Evolutionary conservation across 345 rosid genomes (phyloP), one percentile per base, ranked within the genome.

Genomic region (Citrus sp.): DNA sequence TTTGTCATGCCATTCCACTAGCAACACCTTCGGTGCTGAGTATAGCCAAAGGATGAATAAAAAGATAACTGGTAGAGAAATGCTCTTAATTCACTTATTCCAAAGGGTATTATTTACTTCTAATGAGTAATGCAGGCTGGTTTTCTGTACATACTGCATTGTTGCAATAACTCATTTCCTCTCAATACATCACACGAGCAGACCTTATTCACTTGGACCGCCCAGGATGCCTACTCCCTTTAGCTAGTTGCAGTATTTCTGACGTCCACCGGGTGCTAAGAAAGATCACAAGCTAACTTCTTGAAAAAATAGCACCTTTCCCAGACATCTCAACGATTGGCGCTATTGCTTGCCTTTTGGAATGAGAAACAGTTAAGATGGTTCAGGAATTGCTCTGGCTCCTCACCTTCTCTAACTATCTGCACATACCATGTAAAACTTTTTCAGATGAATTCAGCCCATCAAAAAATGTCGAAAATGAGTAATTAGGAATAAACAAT

Each of bases 121-220:
- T 73, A 62, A 19, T 38, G 68, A 46, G 77, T n/a, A 69, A 70
- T 79, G 81, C 79, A 78, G 66, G 51, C 76, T 72, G 76, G 77
- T 74, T 69, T 80, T 78, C 84, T 87, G 78, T 85, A 84, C 88
- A 79, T 80, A 74, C 72, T 64, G 38, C 18, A 58, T 38, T 60
- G 51, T 21, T 54, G 60, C 35, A 61, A 21, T 32, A 35, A 60
- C 69, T 62, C 27, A 18, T 37, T 58, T 70, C 69, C 56, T 71
- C 63, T 77, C 56, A 56, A 77, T 72, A 70, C 88, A 86, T 86
- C 88, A 46, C 86, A 67, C 88, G 72, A 81, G 90, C 90, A 82
- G 79, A 73, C 70, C 54, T 28, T 19, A 13, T 63, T 28, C 74
- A 54, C 67, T 79, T 81, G 34, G 74, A 76, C 85, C 77, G 85